Evolutionary conservation across 805 yeast species (phyloP).

Genomic region (Myxozyma neglecta): DNA sequence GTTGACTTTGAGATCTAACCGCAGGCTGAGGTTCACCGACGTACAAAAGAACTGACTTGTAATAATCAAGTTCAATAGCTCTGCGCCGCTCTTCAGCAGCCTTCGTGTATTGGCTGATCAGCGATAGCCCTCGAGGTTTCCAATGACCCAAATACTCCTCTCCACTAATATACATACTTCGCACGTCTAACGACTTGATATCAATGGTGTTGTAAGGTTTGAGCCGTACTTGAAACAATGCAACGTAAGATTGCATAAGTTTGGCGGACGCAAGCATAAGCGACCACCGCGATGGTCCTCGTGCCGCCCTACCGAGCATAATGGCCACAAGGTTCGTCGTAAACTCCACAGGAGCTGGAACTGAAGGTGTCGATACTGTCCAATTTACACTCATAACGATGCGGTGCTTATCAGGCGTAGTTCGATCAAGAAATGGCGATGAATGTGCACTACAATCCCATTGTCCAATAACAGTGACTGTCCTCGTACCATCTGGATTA

Average conservation of each 20-base stretch:
- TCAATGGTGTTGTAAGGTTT: constrained; percentile 18
- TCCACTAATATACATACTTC: constrained; percentile 21
- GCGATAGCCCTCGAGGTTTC: constrained; percentile 24
- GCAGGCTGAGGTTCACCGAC: not conserved
- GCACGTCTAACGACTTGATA: constrained; percentile 3
- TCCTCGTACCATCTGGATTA: constrained; percentile 33
- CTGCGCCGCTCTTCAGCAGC: not conserved
- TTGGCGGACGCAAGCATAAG: constrained; percentile 12
- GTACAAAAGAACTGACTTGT: constrained; percentile 8
- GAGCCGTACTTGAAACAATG: constrained; percentile 21
- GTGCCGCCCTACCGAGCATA: constrained; percentile 16
- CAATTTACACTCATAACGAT: constrained; percentile 28
- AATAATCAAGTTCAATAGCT: constrained; percentile 8
- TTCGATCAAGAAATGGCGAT: constrained; percentile 20
- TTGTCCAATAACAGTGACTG: constrained; percentile 28
- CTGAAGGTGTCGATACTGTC: constrained; percentile 23
- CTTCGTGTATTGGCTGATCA: constrained; percentile 16
- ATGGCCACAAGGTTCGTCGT: constrained; percentile 21
- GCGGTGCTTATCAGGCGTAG: constrained; percentile 25
- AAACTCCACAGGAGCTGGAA: constrained; percentile 23
- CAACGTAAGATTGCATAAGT: constrained; percentile 19
- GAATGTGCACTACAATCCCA: constrained; percentile 34
- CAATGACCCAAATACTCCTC: constrained; percentile 27
- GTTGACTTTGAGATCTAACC: not conserved
- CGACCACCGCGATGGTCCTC: constrained; percentile 22